phyloP scores from a whole-genome alignment of 2,329 filamentous ascomycete species.

The Hypocrella siamensis region DNA sequence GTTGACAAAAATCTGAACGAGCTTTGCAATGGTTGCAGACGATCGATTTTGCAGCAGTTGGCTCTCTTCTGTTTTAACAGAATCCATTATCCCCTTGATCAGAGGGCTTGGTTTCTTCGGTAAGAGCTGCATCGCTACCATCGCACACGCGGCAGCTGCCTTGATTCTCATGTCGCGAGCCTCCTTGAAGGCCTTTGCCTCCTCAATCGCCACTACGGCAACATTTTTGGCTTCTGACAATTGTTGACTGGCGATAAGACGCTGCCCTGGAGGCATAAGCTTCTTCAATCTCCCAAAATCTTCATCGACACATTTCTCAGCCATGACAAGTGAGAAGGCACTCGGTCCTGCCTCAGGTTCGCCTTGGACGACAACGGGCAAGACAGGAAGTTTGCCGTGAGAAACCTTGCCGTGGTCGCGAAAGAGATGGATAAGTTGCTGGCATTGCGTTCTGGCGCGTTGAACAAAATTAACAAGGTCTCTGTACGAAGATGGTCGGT shows the following conservation, averaged over 20 bases:
- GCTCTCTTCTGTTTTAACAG: slow-evolving; percentile 89
- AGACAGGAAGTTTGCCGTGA: slow-evolving; percentile 55
- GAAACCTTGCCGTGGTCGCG: slow-evolving; percentile 77
- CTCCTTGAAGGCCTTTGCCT: slow-evolving; percentile 65
- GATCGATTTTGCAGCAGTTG: slow-evolving; percentile 75
- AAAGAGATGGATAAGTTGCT: slow-evolving; percentile 81
- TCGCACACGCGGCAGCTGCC: slow-evolving; percentile 70
- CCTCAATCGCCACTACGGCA: slow-evolving; percentile 57
- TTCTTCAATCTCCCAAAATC: slow-evolving; percentile 86
- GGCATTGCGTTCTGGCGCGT: slow-evolving; percentile 79
- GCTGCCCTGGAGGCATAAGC: slow-evolving; percentile 72
- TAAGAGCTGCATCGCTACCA: slow-evolving; percentile 73
- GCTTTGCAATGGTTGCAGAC: slow-evolving; percentile 64
- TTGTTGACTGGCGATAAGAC: slow-evolving; percentile 66
- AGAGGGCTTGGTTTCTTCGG: slow-evolving; percentile 87
- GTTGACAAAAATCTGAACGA: slow-evolving; percentile 75
- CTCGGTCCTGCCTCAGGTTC: slow-evolving; percentile 82
- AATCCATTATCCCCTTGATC: slow-evolving; percentile 98
- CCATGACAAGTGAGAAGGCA: slow-evolving; percentile 77
- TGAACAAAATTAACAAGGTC: slow-evolving; percentile 85
- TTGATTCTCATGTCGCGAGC: slow-evolving; percentile 73
- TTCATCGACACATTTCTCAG: slow-evolving; percentile 70
- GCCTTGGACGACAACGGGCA: slow-evolving; percentile 87
- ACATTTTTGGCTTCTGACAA: slow-evolving; percentile 62
- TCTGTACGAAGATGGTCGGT: slow-evolving; percentile 68